phyloP scores from a whole-genome alignment of 2,329 filamentous ascomycete genomes.

The Penicillium crustosum region DNA sequence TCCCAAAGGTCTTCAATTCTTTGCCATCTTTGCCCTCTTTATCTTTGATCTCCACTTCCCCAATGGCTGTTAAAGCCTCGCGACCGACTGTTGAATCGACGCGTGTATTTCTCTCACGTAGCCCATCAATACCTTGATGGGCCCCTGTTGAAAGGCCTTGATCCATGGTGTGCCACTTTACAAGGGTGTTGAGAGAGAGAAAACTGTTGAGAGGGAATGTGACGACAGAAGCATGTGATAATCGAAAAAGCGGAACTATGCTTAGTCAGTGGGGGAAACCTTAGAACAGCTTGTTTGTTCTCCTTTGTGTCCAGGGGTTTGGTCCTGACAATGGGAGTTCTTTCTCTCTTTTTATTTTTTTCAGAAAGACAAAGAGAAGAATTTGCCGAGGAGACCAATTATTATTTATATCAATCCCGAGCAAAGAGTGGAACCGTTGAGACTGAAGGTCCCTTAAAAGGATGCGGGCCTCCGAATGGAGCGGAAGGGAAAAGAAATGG shows the following conservation, averaged over 20 bases:
- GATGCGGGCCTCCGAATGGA: slow-evolving; percentile 26
- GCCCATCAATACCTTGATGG: slow-evolving; percentile 39
- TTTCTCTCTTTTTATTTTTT: not conserved
- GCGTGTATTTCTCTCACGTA: slow-evolving; percentile 50
- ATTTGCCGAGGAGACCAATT: not conserved
- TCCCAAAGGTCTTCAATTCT: slow-evolving; percentile 79
- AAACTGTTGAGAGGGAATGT: slow-evolving; percentile 23
- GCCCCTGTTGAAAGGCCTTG: slow-evolving; percentile 40
- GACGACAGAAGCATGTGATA: slow-evolving; percentile 30
- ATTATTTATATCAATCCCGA: slow-evolving; percentile 18
- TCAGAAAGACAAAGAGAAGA: slow-evolving; percentile 3
- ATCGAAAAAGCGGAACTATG: slow-evolving; percentile 10
- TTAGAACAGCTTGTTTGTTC: not conserved
- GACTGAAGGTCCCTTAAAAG: slow-evolving; percentile 6
- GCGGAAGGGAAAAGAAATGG: slow-evolving; percentile 28
- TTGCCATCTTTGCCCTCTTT: slow-evolving; percentile 54
- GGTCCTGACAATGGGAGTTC: not conserved
- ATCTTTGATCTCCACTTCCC: slow-evolving; percentile 45
- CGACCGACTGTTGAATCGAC: slow-evolving; percentile 49
- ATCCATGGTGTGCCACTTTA: slow-evolving; percentile 34
- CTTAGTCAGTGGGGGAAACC: slow-evolving; percentile 14
- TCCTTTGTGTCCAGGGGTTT: not conserved
- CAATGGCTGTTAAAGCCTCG: slow-evolving; percentile 41
- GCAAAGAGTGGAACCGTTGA: slow-evolving; percentile 14
- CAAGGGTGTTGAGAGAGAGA: slow-evolving; percentile 20